These are phyloP conservation scores for Gyromitra esculenta DNA, from an alignment of 2,329 filamentous ascomycete species.

Conservation along the genomic window DNA sequence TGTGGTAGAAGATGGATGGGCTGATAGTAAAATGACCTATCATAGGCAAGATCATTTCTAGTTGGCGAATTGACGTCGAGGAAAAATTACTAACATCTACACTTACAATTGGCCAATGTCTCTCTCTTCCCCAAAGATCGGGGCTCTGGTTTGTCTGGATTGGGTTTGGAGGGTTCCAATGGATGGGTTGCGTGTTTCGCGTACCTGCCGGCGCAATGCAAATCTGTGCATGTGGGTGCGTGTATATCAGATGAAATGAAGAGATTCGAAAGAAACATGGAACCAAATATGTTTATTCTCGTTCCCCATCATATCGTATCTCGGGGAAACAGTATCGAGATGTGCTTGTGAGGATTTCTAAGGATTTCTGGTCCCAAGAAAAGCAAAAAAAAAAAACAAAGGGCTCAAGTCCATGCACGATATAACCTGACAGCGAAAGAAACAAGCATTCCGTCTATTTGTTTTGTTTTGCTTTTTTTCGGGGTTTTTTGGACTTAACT, in stretches of 20 bases:
- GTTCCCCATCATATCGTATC: background rate
- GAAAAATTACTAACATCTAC: slow-evolving; percentile 25
- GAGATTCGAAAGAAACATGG: slow-evolving; percentile 10
- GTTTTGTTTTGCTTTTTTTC: background rate
- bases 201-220: slow-evolving; percentile 6
- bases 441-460: slow-evolving; percentile 4
- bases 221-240: background rate
- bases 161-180: slow-evolving; percentile 16
- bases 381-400: background rate
- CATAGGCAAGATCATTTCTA: background rate
- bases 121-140: background rate
- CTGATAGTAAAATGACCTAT: background rate
- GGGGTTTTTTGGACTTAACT: background rate
- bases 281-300: slow-evolving; percentile 6
- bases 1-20: slow-evolving; percentile 16
- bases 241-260: slow-evolving; percentile 29
- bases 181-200: slow-evolving; percentile 10
- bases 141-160: background rate
- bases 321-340: background rate
- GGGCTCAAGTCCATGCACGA: too few relatives aligned
- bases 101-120: background rate
- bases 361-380: background rate
- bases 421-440: background rate
- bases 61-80: slow-evolving; percentile 12
- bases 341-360: background rate